Evolutionary conservation across 805 yeast genomes (phyloP).

Genomic region (Zygoascus flipseniorum): DNA sequence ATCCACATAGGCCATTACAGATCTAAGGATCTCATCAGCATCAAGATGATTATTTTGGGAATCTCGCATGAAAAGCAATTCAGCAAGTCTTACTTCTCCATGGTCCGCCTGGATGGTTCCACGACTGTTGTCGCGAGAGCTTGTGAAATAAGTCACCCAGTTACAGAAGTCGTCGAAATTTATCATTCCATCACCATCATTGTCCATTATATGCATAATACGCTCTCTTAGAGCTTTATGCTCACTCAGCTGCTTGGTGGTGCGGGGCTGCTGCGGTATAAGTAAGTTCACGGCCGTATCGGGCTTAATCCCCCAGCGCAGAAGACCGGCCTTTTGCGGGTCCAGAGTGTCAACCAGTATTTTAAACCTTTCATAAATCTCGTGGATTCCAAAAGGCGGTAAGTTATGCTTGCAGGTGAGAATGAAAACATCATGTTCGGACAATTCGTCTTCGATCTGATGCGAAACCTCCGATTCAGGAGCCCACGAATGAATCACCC

Average conservation of each 20-base stretch:
- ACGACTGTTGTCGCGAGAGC: neutral
- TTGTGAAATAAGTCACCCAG: neutral
- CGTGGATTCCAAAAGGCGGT: neutral
- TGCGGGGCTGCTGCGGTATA: neutral
- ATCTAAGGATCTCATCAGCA: neutral
- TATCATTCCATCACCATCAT: constrained; percentile 17
- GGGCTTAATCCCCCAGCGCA: constrained; percentile 2
- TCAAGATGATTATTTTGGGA: neutral
- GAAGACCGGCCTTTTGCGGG: neutral
- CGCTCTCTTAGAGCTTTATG: neutral
- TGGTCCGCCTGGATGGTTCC: neutral
- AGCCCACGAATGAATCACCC: constrained; percentile 15
- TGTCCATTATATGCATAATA: constrained; percentile 12
- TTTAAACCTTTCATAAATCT: constrained; percentile 5
- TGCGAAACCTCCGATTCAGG: neutral
- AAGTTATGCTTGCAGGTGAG: neutral
- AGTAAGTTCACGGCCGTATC: neutral
- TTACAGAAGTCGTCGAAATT: constrained; percentile 16
- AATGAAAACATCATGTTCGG: constrained; percentile 4
- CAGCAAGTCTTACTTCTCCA: neutral
- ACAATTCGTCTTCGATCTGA: neutral
- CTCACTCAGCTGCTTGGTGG: neutral
- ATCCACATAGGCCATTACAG: neutral
- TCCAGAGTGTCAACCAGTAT: constrained; percentile 2
- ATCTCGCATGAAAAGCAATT: neutral